Evolutionary conservation across 2,329 filamentous ascomycete genomes (phyloP).

Genomic region (Juglanconis juglandina): DNA sequence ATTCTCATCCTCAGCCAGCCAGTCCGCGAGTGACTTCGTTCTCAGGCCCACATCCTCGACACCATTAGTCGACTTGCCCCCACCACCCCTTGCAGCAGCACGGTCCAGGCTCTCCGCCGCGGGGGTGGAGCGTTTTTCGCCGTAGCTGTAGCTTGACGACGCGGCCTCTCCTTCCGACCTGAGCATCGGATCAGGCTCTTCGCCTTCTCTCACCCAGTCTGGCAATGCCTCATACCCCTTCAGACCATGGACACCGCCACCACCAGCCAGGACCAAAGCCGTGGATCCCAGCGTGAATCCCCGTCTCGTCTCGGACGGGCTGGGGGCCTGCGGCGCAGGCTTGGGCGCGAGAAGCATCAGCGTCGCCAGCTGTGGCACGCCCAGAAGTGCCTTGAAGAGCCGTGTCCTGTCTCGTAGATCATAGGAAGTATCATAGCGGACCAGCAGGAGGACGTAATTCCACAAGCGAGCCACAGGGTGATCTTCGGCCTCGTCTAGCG

Average conservation of each 20-base stretch:
- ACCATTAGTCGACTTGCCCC: constrained; percentile 44
- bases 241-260: constrained; percentile 69
- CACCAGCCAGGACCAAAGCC: constrained; percentile 77
- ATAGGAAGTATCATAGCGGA: constrained; percentile 90
- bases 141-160: constrained; percentile 32
- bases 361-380: constrained; percentile 80
- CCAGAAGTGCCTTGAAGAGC: constrained; percentile 80
- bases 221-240: constrained; percentile 77
- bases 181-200: constrained; percentile 73
- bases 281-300: constrained; percentile 78
- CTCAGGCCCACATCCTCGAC: constrained; percentile 45
- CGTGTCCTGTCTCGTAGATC: constrained; percentile 89
- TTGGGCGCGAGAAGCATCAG: constrained; percentile 91
- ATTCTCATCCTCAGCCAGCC: constrained; percentile 72
- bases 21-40: constrained; percentile 85
- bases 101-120: constrained; percentile 64
- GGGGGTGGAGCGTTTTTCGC: constrained; percentile 44
- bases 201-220: constrained; percentile 76
- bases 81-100: constrained; percentile 32
- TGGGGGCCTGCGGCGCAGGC: constrained; percentile 84
- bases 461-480: constrained; percentile 77
- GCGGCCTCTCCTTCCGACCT: constrained; percentile 54
- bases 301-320: constrained; percentile 79
- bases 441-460: constrained; percentile 79
- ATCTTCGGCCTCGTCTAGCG: constrained; percentile 38